Evolutionary conservation across 176 grass and related monocot species (phyloP).

Genomic region (Juncus inflexus): DNA sequence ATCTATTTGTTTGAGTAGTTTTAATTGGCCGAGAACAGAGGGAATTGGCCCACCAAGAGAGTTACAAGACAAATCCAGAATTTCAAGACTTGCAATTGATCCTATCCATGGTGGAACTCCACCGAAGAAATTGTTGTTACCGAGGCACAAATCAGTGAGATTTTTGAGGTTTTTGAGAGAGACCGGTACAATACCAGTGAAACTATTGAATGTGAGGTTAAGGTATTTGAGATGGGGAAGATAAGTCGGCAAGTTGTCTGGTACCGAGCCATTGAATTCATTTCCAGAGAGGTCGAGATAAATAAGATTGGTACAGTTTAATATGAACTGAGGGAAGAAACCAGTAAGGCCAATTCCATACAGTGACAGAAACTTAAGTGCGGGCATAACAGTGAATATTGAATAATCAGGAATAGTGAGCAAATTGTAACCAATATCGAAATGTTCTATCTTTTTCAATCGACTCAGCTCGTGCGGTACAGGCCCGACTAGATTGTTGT

Average conservation of each 20-base stretch:
- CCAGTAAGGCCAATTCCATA: conserved; percentile 17
- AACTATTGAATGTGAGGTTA: too few relatives aligned
- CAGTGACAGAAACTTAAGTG: conserved; percentile 29
- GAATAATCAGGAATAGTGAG: conserved; percentile 32
- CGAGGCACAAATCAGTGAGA: conserved; percentile 43
- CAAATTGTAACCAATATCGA: conserved; percentile 28
- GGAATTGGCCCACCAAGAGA: conserved; percentile 49
- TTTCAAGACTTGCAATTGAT: conserved; percentile 33
- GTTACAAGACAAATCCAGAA: conserved; percentile 48
- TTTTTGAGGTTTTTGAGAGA: conserved; percentile 37
- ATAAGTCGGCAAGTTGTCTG: too few relatives aligned
- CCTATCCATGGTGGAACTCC: conserved; percentile 41
- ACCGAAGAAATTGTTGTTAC: conserved; percentile 38
- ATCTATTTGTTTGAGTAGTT: conserved; percentile 41
- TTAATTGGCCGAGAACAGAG: conserved; percentile 44
- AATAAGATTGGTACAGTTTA: conserved; percentile 33
- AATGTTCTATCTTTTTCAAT: conserved; percentile 27
- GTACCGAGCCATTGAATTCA: neutral
- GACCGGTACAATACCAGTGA: conserved; percentile 29
- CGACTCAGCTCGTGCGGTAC: conserved; percentile 41
- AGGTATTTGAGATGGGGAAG: too few relatives aligned
- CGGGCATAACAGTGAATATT: conserved; percentile 28
- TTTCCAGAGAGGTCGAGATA: conserved; percentile 61
- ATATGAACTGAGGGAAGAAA: conserved; percentile 35
- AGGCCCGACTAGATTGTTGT: conserved; percentile 27